These are phyloP conservation scores for Leccinellum luteum DNA, from an alignment of 768 basidiomycete species.

Conservation along the genomic window DNA sequence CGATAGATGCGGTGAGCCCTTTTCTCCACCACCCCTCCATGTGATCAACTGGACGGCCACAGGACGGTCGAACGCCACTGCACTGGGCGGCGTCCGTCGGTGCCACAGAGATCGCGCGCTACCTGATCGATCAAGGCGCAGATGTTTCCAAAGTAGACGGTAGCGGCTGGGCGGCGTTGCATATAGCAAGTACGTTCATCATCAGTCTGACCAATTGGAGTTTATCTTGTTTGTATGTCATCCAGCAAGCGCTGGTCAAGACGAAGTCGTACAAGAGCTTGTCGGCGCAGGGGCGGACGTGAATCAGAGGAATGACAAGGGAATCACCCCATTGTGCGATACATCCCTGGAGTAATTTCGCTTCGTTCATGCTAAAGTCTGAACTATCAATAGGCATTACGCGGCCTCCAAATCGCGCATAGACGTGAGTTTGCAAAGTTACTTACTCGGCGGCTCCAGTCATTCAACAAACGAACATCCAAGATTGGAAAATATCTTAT, in stretches of 20 bases:
- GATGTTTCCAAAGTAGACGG: conserved; percentile 63
- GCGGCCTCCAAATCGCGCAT: conserved; percentile 90
- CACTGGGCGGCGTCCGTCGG: conserved; percentile 85
- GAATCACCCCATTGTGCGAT: conserved; percentile 76
- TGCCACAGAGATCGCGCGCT: conserved; percentile 61
- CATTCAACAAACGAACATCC: conserved; percentile 19
- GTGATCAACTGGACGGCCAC: not conserved
- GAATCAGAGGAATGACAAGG: conserved; percentile 77
- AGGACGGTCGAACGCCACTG: conserved; percentile 81
- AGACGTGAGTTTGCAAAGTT: conserved; percentile 49
- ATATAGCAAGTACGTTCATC: conserved; percentile 61
- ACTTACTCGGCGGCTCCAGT: conserved; percentile 18
- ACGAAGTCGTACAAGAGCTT: conserved; percentile 70
- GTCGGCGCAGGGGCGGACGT: conserved; percentile 82
- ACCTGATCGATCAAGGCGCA: conserved; percentile 67
- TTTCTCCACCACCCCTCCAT: not conserved
- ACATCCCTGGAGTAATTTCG: not conserved
- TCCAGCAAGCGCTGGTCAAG: conserved; percentile 78
- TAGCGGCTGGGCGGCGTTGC: conserved; percentile 75
- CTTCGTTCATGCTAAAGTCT: conserved; percentile 1
- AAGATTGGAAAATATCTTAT: conserved; percentile 89
- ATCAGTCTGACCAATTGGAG: not conserved
- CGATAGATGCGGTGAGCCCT: conserved; percentile 55
- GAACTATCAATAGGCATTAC: conserved; percentile 65
- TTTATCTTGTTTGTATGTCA: not conserved